Base-by-base conservation (phyloP, 306 rosid genomes). In the Quercus rubra region DNA sequence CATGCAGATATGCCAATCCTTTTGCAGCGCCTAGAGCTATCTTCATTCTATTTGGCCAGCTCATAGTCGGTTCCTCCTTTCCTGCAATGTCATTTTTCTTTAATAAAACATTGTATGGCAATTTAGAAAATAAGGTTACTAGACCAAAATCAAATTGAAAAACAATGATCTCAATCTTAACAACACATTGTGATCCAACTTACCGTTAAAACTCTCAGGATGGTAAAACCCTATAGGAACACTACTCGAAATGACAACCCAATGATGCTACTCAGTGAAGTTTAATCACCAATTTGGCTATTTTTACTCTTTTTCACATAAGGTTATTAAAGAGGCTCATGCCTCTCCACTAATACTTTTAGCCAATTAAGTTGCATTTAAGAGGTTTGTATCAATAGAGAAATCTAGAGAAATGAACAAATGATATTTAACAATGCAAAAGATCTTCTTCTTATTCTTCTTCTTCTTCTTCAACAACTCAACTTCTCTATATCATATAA, bases 1-100 rank as follows among this genome's bases (percentile, higher is more conserved):
- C 83, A 1, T 70, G 88, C 78, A 85, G 83, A 85, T 85, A 85
- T 25, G 88, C 78, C 81, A 81, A 76, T 81, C 83, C 85, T 78
- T 74, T 85, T 46, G 88, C 88, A 78, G 88, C 46, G 54, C 88
- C 88, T 55, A 66, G 46, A 75, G 88, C 88, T 18, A 85, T 77
- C 20, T 64, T 81, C 81, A 70, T 78, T 81, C 88, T 74, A 41
- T 73, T 78, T 43, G 75, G 59, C 83, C 85, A 85, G 51, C 38
- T 17, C 83, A 85, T 70, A 55, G 85, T 74, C 19, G 83, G 70
- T 30, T 31, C 75, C 73, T 55, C 81, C 30, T 63, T 55, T 78
- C 88, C 85, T 85, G 83, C 46, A 68, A 73, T 49, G 20, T 31
- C 30, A 55, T 13, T 33, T 73, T 58, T 61, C 61, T 52, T 30